Evolutionary conservation across 805 yeast genomes (phyloP), one percentile per base, ranked within the genome.

Genomic region (Spathaspora gorwiae): DNA sequence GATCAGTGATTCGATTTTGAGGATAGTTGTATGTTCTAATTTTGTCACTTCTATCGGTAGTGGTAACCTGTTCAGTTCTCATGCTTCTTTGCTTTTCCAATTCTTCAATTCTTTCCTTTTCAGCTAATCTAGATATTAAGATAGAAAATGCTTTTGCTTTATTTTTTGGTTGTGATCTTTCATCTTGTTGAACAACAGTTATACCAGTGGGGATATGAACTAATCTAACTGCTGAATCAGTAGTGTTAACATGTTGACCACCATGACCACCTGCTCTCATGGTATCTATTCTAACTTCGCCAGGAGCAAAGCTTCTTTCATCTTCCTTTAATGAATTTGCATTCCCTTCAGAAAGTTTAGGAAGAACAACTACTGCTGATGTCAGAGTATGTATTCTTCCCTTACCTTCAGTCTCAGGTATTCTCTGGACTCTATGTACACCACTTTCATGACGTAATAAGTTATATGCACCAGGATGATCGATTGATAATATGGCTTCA

Each of bases 191-290:
- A 40, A 82, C 76, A 2, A 94, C 97, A 5, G 81, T 82, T 35
- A 88, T 81, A 2, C 97, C 97, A 0, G 96, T 82, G 5, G 98
- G 97, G 12, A 86, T 71, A 66, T 94, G 99, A 1, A 92, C 89
- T 26, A 94, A 68, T 55, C 99, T 75, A 11, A 94, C 98, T 0
- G 99, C 99, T 1, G 97, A 89, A 60, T 92, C 98, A 0, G 98
- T 94, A 11, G 96, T 92, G 60, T 92, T 92, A 33, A 92, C 99
- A 60, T 92, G 98, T 68, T 92, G 99, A 0, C 99, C 99, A 46
- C 99, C 99, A 51, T 94, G 85, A 3, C 99, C 99, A 45, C 96
- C 82, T 0, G 98, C 88, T 54, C 99, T 75, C 96, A 92, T 94
- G n/a, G 94, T 90, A 61, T 94, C 99, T 4, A 94, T 81, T 46